Evolutionary conservation across 2,329 filamentous ascomycete genomes (phyloP).

Genomic region (Xylariaceae sp.): DNA sequence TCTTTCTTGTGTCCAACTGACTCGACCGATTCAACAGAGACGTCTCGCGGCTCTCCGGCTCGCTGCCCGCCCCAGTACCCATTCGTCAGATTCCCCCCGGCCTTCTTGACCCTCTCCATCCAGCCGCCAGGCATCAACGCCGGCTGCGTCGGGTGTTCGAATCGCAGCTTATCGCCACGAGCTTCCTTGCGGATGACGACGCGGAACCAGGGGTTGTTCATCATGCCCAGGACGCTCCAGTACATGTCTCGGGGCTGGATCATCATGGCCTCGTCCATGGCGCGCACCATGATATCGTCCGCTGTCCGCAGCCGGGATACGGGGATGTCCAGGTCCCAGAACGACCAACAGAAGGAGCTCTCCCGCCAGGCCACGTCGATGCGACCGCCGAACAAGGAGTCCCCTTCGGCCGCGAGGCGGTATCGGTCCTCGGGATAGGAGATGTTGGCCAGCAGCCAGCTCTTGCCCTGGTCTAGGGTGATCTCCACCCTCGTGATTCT

Average conservation of each 20-base stretch:
- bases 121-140: conserved; percentile 73
- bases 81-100: conserved; percentile 72
- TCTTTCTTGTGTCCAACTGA: conserved; percentile 53
- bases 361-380: conserved; percentile 80
- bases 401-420: conserved; percentile 52
- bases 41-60: conserved; percentile 44
- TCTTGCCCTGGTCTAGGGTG: conserved; percentile 74
- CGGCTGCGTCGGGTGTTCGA: conserved; percentile 86
- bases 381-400: conserved; percentile 66
- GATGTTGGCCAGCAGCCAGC: conserved; percentile 72
- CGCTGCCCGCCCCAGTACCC: conserved; percentile 77
- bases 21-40: conserved; percentile 20
- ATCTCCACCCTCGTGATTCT: conserved; percentile 77
- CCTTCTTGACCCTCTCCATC: conserved; percentile 88
- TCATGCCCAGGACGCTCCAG: conserved; percentile 93
- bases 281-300: conserved; percentile 71
- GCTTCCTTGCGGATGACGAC: conserved; percentile 68
- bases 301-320: conserved; percentile 56
- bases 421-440: conserved; percentile 84
- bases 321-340: conserved; percentile 71
- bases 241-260: conserved; percentile 90
- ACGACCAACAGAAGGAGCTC: conserved; percentile 84
- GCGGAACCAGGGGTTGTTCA: conserved; percentile 95
- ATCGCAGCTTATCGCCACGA: conserved; percentile 52
- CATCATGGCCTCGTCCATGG: conserved; percentile 87